Percentiles rank a stretch among this genome's conserved stretches.
phyloP scores from a whole-genome alignment of 1,284 basidiomycete species.

The Agroathelia rolfsii region DNA sequence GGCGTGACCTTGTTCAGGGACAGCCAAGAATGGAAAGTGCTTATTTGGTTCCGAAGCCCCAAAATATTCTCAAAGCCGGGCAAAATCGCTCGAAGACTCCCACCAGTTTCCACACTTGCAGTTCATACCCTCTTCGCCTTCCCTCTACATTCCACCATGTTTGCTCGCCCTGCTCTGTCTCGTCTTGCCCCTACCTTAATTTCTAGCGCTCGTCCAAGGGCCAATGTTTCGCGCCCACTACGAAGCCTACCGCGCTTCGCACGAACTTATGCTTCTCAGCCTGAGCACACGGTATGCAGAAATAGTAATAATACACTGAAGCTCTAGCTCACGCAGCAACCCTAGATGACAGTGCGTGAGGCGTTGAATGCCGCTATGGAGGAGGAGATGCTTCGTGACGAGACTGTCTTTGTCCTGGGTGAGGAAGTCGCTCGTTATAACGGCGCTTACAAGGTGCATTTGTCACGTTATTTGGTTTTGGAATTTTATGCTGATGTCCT shows the following conservation, averaged over 20 bases:
- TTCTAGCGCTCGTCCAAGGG: constrained; percentile 30
- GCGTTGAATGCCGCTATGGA: constrained; percentile 98
- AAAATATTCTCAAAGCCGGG: no score
- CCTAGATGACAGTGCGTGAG: constrained; percentile 94
- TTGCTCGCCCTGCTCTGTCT: constrained; percentile 51
- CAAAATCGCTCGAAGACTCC: constrained; percentile 13
- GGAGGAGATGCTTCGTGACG: constrained; percentile 98
- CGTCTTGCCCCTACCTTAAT: constrained; percentile 55
- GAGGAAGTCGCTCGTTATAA: constrained; percentile 99
- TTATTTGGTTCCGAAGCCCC: no score
- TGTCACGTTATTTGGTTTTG: constrained; percentile 3
- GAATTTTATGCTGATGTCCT: constrained; percentile 8
- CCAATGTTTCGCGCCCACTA: constrained; percentile 26
- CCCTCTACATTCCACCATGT: constrained; percentile 37
- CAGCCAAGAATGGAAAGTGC: no score
- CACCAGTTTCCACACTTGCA: constrained; percentile 18
- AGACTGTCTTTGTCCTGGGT: constrained; percentile 91
- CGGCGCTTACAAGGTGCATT: constrained; percentile 91
- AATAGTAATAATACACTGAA: constrained; percentile 14
- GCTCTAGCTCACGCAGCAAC: constrained; percentile 10
- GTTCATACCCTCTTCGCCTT: constrained; percentile 17
- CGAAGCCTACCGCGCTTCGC: constrained; percentile 32
- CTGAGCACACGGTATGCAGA: constrained; percentile 41
- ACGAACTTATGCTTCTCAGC: constrained; percentile 56
- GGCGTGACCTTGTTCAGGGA: no score